A percentile compares a stretch with the other conserved stretches of the same genome.
These are phyloP conservation scores for Amorphotheca resinae DNA, from an alignment of 495 filamentous ascomycete genomes.

Conservation along the genomic window DNA sequence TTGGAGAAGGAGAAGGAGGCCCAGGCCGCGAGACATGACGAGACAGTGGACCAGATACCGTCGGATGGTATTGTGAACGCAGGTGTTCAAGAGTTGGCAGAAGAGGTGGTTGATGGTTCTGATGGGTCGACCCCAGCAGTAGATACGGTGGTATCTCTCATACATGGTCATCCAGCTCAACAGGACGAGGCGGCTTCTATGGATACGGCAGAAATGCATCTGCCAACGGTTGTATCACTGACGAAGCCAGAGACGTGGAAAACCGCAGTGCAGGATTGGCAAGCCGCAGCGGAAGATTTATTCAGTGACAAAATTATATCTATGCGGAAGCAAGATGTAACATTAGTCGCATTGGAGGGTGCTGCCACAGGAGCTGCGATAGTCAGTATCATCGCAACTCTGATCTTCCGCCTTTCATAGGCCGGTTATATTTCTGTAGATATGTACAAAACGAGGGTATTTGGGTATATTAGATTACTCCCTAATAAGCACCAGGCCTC, in stretches of 20 bases:
- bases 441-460: slow-evolving; percentile 6
- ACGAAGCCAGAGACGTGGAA: slow-evolving; percentile 35
- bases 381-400: slow-evolving; percentile 43
- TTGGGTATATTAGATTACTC: background rate
- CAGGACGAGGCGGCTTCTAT: slow-evolving; percentile 7
- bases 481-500: slow-evolving; percentile 16
- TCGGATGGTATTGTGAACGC: slow-evolving; percentile 11
- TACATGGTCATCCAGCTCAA: slow-evolving; percentile 3
- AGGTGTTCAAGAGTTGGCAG: slow-evolving; percentile 11
- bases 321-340: slow-evolving; percentile 62
- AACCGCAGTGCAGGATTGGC: slow-evolving; percentile 41
- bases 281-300: slow-evolving; percentile 37
- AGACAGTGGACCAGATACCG: slow-evolving; percentile 1
- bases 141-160: slow-evolving; percentile 12
- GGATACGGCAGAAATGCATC: slow-evolving; percentile 13
- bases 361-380: slow-evolving; percentile 59
- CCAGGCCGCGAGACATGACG: slow-evolving; percentile 14
- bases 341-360: slow-evolving; percentile 55
- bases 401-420: slow-evolving; percentile 36
- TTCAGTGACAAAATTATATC: slow-evolving; percentile 59
- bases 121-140: slow-evolving; percentile 9
- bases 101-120: slow-evolving; percentile 8
- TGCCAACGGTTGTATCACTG: slow-evolving; percentile 3
- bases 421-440: slow-evolving; percentile 11
- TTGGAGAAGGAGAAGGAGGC: slow-evolving; percentile 57